Base-by-base conservation (phyloP, 2,329 filamentous ascomycete species). In the Pyrenophora seminiperda region DNA sequence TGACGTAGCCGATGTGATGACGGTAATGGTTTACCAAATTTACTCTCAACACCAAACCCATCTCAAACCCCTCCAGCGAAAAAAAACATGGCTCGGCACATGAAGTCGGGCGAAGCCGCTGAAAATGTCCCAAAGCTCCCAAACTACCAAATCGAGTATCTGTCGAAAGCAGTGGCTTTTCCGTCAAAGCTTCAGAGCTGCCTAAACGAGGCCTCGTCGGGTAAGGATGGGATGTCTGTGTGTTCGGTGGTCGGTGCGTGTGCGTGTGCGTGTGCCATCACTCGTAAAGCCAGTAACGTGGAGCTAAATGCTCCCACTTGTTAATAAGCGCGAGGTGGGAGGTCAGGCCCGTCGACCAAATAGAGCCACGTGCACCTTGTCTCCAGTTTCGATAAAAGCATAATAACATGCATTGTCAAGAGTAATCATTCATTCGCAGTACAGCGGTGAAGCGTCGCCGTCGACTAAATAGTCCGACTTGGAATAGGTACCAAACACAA, bases 151-250 rank as follows among this genome's bases (percentile, higher is more conserved):
- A 54, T 54, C 50, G 30, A 62, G 66, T 54, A 70, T 50, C 47
- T 46, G 61, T 71, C 31, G 66, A 68, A 62, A 31, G 50, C 66
- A 46, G 67, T 53, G 44, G 52, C 41, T 58, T 60, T 54, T 46
- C 47, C 41, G 68, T 70, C 66, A 61, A 63, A 70, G 68, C 65
- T 66, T 70, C 47, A 53, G 56, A 69, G 65, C 67, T 71, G 47
- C 68, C 68, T 67, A 67, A 64, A 66, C 54, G 56, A 65, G 59
- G 24, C 43, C 32, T 47, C 24, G 48, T 51, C 37, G 43, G 33
- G 36, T 47, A 38, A 31, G 14, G 18, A 31, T 46, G 34, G 14
- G 18, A 31, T 46, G 34, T 22, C 30, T 45, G 42, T 36, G 41
- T 51, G 38, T 27, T 27, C 24, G 47, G 58, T 62, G 57, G 61